A percentile compares a stretch with the other conserved stretches of the same genome.
Evolutionary conservation across 306 rosid genomes (phyloP).

Genomic region (Trifolium pratense): DNA sequence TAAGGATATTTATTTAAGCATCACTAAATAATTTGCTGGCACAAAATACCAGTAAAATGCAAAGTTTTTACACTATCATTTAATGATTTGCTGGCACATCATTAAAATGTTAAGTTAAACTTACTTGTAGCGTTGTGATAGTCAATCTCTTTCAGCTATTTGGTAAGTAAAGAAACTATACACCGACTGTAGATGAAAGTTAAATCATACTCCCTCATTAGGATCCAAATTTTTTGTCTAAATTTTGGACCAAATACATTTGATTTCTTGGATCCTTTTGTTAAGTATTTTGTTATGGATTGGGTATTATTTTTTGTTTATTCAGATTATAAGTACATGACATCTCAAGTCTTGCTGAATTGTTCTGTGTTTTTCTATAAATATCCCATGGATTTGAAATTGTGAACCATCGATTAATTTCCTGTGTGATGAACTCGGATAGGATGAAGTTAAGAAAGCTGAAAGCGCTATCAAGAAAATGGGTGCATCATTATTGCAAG

Average conservation of each 20-base stretch:
- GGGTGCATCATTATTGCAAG: conserved; percentile 79
- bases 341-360: conserved; percentile 3
- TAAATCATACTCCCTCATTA: neutral
- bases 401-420: conserved; percentile 27
- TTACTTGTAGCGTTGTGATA: neutral
- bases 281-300: too few relatives aligned
- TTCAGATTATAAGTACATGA: neutral
- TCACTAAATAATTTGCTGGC: too few relatives aligned
- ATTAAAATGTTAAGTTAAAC: neutral
- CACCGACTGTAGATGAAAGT: neutral
- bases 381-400: conserved; percentile 12
- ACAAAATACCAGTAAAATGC: too few relatives aligned
- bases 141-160: conserved; percentile 5
- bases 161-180: conserved; percentile 10
- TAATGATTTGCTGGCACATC: neutral
- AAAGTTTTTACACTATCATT: neutral
- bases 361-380: conserved; percentile 11
- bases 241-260: too few relatives aligned
- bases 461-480: conserved; percentile 74
- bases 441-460: conserved; percentile 85
- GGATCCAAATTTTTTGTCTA: too few relatives aligned
- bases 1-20: too few relatives aligned
- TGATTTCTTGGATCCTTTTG: too few relatives aligned
- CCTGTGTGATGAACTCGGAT: conserved; percentile 34
- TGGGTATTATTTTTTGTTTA: neutral